Conservation (phyloP, 768 basidiomycete genomes). For the Pleurotus ostreatus region DNA sequence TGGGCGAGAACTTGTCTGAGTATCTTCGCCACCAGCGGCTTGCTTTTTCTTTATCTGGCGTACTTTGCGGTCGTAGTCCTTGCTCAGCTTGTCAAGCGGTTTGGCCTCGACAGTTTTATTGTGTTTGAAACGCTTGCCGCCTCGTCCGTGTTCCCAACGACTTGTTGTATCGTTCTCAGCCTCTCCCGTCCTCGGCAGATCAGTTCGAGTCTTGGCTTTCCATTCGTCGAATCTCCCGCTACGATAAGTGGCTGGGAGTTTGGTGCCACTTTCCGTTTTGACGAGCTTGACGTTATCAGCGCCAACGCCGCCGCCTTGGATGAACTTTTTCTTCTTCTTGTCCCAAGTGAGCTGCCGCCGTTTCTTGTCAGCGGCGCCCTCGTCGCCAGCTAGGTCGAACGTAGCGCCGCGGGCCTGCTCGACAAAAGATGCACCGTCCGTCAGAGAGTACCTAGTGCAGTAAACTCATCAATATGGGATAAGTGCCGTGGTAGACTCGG, state of each 20-base stretch:
- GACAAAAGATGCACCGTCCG: slow-evolving; percentile 82
- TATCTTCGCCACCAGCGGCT: slow-evolving; percentile 26
- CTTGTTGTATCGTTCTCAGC: slow-evolving; percentile 47
- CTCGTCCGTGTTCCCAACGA: slow-evolving; percentile 32
- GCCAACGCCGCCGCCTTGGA: slow-evolving; percentile 80
- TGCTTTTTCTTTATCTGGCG: slow-evolving; percentile 59
- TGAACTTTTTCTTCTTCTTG: slow-evolving; percentile 92
- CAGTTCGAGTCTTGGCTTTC: slow-evolving; percentile 74
- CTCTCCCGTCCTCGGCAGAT: slow-evolving; percentile 81
- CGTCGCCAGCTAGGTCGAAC: slow-evolving; percentile 83
- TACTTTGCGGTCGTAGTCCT: slow-evolving; percentile 70
- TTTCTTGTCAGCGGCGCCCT: slow-evolving; percentile 54
- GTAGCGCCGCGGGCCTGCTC: slow-evolving; percentile 77
- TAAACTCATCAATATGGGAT: not conserved
- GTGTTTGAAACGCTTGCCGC: slow-evolving; percentile 71
- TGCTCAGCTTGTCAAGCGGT: slow-evolving; percentile 70
- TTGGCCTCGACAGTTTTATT: slow-evolving; percentile 60
- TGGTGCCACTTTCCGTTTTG: slow-evolving; percentile 86
- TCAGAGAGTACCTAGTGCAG: slow-evolving; percentile 72
- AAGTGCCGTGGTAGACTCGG: not conserved
- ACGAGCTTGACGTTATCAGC: slow-evolving; percentile 94
- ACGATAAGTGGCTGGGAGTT: slow-evolving; percentile 87
- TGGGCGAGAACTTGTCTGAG: slow-evolving; percentile 15
- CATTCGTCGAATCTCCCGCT: slow-evolving; percentile 96
- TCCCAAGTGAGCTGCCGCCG: slow-evolving; percentile 83